phyloP scores from a whole-genome alignment of 768 basidiomycete genomes.

The Jaapia argillacea region DNA sequence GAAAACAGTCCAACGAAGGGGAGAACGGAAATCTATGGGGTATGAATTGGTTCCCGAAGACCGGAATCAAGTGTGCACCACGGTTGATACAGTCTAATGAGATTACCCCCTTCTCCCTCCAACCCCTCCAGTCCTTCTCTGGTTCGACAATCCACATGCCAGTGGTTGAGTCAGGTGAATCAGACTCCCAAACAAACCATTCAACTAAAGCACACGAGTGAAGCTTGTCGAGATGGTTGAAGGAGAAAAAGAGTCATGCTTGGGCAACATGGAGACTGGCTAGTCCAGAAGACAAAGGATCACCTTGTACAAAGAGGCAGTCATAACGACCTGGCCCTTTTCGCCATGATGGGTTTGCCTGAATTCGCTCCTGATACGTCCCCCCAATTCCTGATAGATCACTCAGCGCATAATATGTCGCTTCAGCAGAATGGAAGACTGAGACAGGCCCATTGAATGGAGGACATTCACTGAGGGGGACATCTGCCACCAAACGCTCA shows the following conservation, averaged over 20 bases:
- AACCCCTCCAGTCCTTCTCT: neutral
- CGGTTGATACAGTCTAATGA: neutral
- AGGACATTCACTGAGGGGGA: too few species aligned
- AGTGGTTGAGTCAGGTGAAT: slow-evolving; percentile 1
- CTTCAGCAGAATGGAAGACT: neutral
- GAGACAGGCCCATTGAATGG: neutral
- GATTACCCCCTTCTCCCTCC: neutral
- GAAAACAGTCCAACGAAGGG: neutral
- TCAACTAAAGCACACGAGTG: neutral
- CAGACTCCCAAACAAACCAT: neutral
- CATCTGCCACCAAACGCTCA: too few species aligned
- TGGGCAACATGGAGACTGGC: neutral
- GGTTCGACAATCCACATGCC: neutral
- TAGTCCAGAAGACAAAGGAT: neutral
- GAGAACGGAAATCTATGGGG: neutral
- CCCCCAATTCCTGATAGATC: neutral
- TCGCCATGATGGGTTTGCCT: neutral
- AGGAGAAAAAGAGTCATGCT: neutral
- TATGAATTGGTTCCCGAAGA: neutral
- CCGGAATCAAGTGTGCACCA: neutral
- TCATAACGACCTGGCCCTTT: neutral
- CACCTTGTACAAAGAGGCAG: neutral
- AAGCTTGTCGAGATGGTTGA: neutral
- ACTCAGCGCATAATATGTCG: neutral
- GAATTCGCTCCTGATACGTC: neutral